Conservation (phyloP, 1,284 basidiomycete species). For the Rhodofomes roseus region DNA sequence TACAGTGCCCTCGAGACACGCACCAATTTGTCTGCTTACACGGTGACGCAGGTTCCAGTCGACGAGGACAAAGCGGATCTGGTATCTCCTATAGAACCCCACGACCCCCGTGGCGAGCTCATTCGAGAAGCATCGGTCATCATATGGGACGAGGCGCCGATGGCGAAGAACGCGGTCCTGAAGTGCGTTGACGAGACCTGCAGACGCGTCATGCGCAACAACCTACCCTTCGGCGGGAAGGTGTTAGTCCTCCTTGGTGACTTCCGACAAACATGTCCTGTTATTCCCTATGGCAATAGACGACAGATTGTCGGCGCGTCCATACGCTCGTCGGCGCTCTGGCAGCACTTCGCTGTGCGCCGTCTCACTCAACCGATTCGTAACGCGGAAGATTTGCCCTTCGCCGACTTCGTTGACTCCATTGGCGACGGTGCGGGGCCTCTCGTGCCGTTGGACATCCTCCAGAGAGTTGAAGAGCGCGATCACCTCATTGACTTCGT, state of each 20-base stretch:
- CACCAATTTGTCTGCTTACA: not conserved
- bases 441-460: constrained; percentile 21
- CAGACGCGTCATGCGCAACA: constrained; percentile 22
- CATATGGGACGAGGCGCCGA: constrained; percentile 38
- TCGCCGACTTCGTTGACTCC: constrained; percentile 33
- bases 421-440: constrained; percentile 36
- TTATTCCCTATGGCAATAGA: constrained; percentile 27
- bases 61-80: constrained; percentile 30
- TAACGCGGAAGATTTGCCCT: constrained; percentile 33
- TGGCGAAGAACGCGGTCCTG: constrained; percentile 34
- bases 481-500: constrained; percentile 32
- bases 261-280: constrained; percentile 37
- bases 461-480: constrained; percentile 15
- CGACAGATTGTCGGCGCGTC: constrained; percentile 31
- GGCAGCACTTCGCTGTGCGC: constrained; percentile 25
- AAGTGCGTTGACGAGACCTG: constrained; percentile 32
- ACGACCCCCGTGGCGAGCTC: constrained; percentile 28
- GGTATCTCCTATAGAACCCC: constrained; percentile 24
- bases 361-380: constrained; percentile 32
- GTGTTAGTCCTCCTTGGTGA: constrained; percentile 34
- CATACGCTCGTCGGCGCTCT: constrained; percentile 34
- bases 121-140: constrained; percentile 27
- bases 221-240: constrained; percentile 36
- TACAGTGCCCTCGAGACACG: constrained; percentile 7
- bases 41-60: constrained; percentile 29